Conservation (phyloP, 305 asterid species). For the Salvia sclarea region DNA sequence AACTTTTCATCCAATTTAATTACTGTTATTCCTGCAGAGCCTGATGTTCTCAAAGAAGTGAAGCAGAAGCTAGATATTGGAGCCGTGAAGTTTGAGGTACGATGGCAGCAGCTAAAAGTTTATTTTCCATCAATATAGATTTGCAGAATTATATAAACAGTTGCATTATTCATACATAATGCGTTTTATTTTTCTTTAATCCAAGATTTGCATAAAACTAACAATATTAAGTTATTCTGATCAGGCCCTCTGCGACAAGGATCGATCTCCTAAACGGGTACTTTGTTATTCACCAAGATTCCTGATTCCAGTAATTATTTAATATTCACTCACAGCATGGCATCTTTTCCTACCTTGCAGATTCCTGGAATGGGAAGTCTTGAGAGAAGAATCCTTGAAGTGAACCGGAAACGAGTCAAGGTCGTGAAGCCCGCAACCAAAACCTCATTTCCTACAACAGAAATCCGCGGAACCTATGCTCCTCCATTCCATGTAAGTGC, state of each 20-base stretch:
- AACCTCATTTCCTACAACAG: conserved; percentile 89
- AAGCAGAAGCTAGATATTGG: conserved; percentile 94
- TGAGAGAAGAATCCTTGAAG: conserved; percentile 89
- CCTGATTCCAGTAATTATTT: conserved; percentile 15
- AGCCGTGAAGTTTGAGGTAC: conserved; percentile 92
- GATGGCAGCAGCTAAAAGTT: neutral
- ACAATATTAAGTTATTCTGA: conserved; percentile 24
- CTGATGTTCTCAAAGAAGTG: conserved; percentile 94
- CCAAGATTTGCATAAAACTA: conserved; percentile 16
- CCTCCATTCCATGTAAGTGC: conserved; percentile 92
- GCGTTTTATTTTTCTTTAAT: neutral
- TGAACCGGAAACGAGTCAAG: conserved; percentile 80
- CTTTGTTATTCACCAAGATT: conserved; percentile 8
- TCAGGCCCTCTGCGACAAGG: conserved; percentile 92
- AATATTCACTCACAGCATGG: conserved; percentile 3
- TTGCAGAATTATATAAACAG: neutral
- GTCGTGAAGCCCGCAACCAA: conserved; percentile 96
- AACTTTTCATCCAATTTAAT: neutral
- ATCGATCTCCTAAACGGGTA: conserved; percentile 84
- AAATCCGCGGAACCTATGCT: conserved; percentile 85
- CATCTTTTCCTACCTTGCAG: conserved; percentile 43
- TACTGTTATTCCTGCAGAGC: conserved; percentile 62
- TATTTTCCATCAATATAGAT: neutral
- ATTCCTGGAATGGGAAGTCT: conserved; percentile 79
- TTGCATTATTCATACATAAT: neutral